These are phyloP conservation scores for Geranomyces michiganensis DNA, from an alignment of 192 early-diverging fungal genomes.

Conservation along the genomic window DNA sequence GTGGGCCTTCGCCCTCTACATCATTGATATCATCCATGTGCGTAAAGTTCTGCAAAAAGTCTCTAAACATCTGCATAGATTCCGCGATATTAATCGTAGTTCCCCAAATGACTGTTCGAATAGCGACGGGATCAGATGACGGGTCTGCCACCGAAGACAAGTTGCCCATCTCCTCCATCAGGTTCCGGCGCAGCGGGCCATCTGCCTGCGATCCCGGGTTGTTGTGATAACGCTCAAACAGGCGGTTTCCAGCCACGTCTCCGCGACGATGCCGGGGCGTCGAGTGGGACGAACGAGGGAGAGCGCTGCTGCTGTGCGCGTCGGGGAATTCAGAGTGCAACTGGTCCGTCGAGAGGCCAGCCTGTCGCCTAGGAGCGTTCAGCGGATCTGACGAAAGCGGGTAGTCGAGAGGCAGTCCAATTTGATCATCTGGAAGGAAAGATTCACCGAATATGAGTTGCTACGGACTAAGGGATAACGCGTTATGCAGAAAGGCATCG, in stretches of 20 bases:
- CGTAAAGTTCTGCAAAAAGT: constrained; percentile 80
- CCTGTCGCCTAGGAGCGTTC: neutral
- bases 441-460: neutral
- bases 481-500: neutral
- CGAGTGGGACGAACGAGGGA: neutral
- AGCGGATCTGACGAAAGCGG: constrained; percentile 18
- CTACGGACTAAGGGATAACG: neutral
- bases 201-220: constrained; percentile 1
- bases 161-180: constrained; percentile 5
- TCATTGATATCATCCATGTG: constrained; percentile 28
- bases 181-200: neutral
- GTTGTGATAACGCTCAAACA: constrained; percentile 13
- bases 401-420: constrained; percentile 12
- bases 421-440: neutral
- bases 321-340: constrained; percentile 1
- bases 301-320: neutral
- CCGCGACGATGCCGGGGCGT: constrained; percentile 30
- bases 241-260: constrained; percentile 25
- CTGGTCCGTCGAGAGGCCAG: neutral
- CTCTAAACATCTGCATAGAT: constrained; percentile 72
- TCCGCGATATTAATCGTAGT: constrained; percentile 90
- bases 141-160: neutral
- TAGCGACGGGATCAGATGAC: constrained; percentile 25
- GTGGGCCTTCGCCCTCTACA: constrained; percentile 13
- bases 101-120: constrained; percentile 79